Evolutionary conservation across 805 yeast genomes (phyloP), one percentile per base, ranked within the genome.

Genomic region (Isabelozyma heimii): DNA sequence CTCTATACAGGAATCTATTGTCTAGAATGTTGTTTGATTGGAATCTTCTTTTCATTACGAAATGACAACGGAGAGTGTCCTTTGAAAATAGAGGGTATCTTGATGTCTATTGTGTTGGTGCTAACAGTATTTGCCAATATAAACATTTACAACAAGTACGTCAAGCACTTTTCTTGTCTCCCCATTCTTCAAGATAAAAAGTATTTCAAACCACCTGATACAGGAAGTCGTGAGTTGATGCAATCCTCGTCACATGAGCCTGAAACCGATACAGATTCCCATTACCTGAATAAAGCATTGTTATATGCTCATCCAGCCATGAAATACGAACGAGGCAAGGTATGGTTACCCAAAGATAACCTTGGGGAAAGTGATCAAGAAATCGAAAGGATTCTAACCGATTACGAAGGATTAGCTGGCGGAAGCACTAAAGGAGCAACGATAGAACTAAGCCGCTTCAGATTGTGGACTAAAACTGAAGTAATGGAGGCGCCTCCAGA

Each of bases 1-100:
- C 65, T 91, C 41, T 89, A 87, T 58, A 75, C 87, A 0, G 97
- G 97, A 0, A 68, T 91, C 1, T 91, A 91, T 62, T 88, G 91
- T 58, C 73, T 89, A 59, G 95, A 91, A 59, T 72, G 85, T 37
- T 87, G 91, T 52, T 66, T 91, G 57, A 76, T 88, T 40, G 97
- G 97, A 0, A 68, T 89, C 8, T 84, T 89, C 56, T 79, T 88
- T 40, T 65, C 87, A 13, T 84, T 85, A 52, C 72, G 74, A 47
- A 76, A 84, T 56, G 68, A 69, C n/a, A 46, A 67, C 5, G 82
- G 74, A 35, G 61, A 58, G 46, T 76, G 67, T 50, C 72, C 64
- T 40, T 78, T 74, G 69, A 74, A 60, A 47, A 66, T 65, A 20
- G 85, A 79, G 45, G 83, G 81, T 4, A 69, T 77, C 44, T 52